phyloP scores from a whole-genome alignment of 129 eudicot genomes.

The Daucus carota region DH1_v3.0 NC_030381.2:50030001-50030500 shows the following conservation, averaged over 20 bases:
- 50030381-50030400: neutral
- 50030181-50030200: neutral
- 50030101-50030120: neutral
- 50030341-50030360: neutral
- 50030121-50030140: neutral
- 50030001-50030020: conserved; percentile 91
- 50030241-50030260: neutral
- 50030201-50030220: neutral
- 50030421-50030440: neutral
- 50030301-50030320: no score
- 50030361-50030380: neutral
- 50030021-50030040: conserved; percentile 55
- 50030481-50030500: neutral
- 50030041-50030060: conserved; percentile 82
- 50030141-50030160: neutral
- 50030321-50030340: neutral
- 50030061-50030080: neutral
- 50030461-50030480: no score
- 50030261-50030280: neutral
- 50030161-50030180: neutral
- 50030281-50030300: no score
- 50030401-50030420: neutral
- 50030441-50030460: neutral
- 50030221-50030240: neutral
- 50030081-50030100: neutral